phyloP scores from a whole-genome alignment of 2,329 filamentous ascomycete species.

The Colletotrichum gloeosporioides region DNA sequence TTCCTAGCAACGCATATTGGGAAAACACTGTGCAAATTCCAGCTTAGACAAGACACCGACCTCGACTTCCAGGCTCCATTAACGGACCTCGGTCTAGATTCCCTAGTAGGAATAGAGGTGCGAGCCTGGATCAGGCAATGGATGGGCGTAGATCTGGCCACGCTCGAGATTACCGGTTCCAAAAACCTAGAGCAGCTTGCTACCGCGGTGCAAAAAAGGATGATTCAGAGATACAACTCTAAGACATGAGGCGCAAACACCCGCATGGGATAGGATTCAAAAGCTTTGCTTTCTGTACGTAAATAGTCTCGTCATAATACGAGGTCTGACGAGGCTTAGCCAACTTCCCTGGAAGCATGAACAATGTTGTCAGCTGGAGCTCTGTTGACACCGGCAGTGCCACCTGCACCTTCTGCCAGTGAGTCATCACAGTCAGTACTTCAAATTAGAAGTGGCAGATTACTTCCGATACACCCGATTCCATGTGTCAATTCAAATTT shows the following conservation, averaged over 20 bases:
- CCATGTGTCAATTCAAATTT: not conserved
- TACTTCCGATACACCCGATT: no score
- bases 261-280: not conserved
- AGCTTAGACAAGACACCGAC: slow-evolving; percentile 18
- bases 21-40: slow-evolving; percentile 2
- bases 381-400: not conserved
- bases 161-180: not conserved
- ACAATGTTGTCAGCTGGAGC: not conserved
- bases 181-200: not conserved
- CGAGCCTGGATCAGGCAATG: slow-evolving; percentile 24
- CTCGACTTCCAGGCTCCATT: not conserved
- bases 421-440: not conserved
- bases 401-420: not conserved
- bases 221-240: not conserved
- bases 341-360: not conserved
- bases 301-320: not conserved
- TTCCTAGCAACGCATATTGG: not conserved
- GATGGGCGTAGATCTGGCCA: slow-evolving; percentile 26
- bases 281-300: not conserved
- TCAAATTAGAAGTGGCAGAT: not conserved
- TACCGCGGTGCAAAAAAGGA: not conserved
- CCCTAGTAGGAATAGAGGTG: slow-evolving; percentile 25
- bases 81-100: slow-evolving; percentile 25
- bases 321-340: not conserved
- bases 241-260: not conserved